phyloP scores from a whole-genome alignment of 768 basidiomycete species.

The Lanmaoa pseudosensibilis region DNA sequence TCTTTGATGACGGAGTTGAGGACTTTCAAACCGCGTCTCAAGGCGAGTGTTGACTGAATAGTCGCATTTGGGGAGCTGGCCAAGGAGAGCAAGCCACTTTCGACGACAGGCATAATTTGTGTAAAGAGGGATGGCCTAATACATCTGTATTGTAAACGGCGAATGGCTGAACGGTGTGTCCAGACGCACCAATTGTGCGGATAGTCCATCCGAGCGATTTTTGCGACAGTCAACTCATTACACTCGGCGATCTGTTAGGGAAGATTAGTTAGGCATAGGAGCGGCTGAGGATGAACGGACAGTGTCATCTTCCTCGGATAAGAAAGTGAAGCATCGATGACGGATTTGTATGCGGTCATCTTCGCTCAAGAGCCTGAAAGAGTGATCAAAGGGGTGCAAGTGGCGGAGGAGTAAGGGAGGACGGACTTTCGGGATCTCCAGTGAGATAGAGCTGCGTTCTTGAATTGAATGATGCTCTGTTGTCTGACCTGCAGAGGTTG shows the following conservation, averaged over 20 bases:
- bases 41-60: slow-evolving; percentile 43
- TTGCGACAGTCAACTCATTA: slow-evolving; percentile 72
- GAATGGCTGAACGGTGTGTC: neutral
- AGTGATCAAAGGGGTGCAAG: slow-evolving; percentile 9
- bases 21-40: slow-evolving; percentile 63
- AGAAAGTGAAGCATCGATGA: slow-evolving; percentile 57
- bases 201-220: slow-evolving; percentile 77
- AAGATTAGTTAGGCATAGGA: slow-evolving; percentile 3
- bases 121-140: slow-evolving; percentile 28
- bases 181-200: slow-evolving; percentile 63
- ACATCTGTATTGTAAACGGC: neutral
- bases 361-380: slow-evolving; percentile 60
- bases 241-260: slow-evolving; percentile 62
- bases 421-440: slow-evolving; percentile 79
- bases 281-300: slow-evolving; percentile 41
- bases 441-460: slow-evolving; percentile 70
- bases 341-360: slow-evolving; percentile 70
- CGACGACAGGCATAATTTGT: slow-evolving; percentile 54
- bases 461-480: slow-evolving; percentile 87
- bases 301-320: slow-evolving; percentile 77
- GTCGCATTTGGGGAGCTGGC: slow-evolving; percentile 44
- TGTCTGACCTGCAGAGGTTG: slow-evolving; percentile 69
- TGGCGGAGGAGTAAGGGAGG: neutral
- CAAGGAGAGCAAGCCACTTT: slow-evolving; percentile 50
- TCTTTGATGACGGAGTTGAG: slow-evolving; percentile 71